Base-by-base conservation (phyloP, 2,329 filamentous ascomycete genomes). In the Fusarium fujikuroi region DNA sequence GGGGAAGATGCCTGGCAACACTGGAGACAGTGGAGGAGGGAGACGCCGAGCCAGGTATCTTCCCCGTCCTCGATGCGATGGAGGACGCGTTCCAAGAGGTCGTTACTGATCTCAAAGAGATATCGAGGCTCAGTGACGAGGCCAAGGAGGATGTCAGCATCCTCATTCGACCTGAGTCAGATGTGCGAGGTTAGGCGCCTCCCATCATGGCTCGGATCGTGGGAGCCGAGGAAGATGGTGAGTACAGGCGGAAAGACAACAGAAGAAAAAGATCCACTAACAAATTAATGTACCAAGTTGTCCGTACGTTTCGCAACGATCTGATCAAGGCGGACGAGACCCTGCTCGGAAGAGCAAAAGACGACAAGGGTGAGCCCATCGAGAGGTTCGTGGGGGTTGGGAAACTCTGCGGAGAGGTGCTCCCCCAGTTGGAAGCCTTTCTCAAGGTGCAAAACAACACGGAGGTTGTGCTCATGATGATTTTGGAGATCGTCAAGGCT, bases 381-480 rank as follows among this genome's bases (percentile, higher is more conserved):
- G 46, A 30, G 19, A 23, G 32, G 7, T 19, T 14, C n/a, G 7
- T 2, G 12, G 46, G 46, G 3, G 19, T 15, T 0, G 21, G 19
- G 4, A 37, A 34, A 8, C 49, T 52, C 6, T 19, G 28, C 49
- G 6, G 5, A 3, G 7, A 10, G n/a, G 49, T 37, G 3, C 18
- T 37, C 12, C 49, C 32, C 2, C 34, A 23, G 8, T 14, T 52
- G 0, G 8, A 25, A 0, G 4, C 18, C 11, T 52, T 52, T 8
- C 12, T 52, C 6, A 30, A 30, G 28, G 28, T 30, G 28, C 28
- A 30, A 30, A 16, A 23, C 5, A 56, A 42, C 21, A 12, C 21
- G 3, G 9, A 4, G 0, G 14, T 39, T 2, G 16, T 37, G 0
- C 4, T 53, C 1, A 2, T 8, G 6, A 30, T 47, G 25, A 9